phyloP scores from a whole-genome alignment of 805 yeast species.

The Starmera pachycereana region DNA sequence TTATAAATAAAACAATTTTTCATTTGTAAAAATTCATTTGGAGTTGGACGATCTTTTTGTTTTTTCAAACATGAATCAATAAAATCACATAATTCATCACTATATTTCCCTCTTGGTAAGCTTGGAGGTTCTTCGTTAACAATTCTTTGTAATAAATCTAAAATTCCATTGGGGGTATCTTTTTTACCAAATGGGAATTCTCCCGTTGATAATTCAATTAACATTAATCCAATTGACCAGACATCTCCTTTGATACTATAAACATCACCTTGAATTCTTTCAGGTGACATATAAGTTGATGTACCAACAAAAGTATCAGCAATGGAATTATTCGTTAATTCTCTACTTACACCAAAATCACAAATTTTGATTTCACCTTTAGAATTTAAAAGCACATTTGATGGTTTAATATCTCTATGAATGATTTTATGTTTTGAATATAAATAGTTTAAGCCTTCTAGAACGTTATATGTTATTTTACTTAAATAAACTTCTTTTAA shows the following conservation, averaged over 20 bases:
- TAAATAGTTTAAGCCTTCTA: conserved; percentile 72
- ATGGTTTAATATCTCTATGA: conserved; percentile 94
- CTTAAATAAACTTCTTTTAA: conserved; percentile 61
- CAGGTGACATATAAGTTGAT: conserved; percentile 96
- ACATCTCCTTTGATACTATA: conserved; percentile 95
- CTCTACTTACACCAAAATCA: conserved; percentile 95
- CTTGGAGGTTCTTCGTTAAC: conserved; percentile 90
- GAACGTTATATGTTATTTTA: conserved; percentile 64
- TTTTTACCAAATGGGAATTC: conserved; percentile 64
- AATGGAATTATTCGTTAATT: conserved; percentile 72
- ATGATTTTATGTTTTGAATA: conserved; percentile 81
- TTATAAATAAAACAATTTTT: conserved; percentile 21
- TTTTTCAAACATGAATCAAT: conserved; percentile 69
- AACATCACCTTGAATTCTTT: conserved; percentile 88
- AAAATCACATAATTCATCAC: conserved; percentile 48
- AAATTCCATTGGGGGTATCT: conserved; percentile 70
- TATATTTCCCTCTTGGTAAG: conserved; percentile 33
- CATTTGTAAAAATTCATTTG: conserved; percentile 50
- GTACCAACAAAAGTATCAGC: conserved; percentile 99
- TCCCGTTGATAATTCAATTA: conserved; percentile 83
- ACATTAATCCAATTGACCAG: conserved; percentile 91
- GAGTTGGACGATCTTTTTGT: conserved; percentile 56
- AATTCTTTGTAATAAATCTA: conserved; percentile 83
- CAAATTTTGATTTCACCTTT: conserved; percentile 84
- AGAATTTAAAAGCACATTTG: conserved; percentile 81